These are phyloP conservation scores for Linanthus parryae DNA, from an alignment of 148 eudicot genomes.

Conservation along the genomic window DNA sequence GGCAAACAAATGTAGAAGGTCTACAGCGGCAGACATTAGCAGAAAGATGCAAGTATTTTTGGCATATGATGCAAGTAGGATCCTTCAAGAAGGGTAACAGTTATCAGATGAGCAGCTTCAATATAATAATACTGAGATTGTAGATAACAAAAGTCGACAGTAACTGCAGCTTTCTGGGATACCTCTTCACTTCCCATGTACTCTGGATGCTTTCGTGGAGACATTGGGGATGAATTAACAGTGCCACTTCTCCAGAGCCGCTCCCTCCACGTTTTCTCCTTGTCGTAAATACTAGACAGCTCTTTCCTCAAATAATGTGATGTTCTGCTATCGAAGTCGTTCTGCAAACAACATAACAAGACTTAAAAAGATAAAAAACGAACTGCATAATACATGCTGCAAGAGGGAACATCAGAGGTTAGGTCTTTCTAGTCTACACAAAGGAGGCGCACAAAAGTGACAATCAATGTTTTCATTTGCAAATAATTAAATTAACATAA, in stretches of 20 bases:
- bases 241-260: conserved; percentile 89
- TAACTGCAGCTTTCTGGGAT: conserved; percentile 9
- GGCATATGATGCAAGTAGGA: conserved; percentile 91
- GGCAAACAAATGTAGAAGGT: conserved; percentile 73
- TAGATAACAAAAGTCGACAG: neutral
- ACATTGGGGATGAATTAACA: conserved; percentile 64
- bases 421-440: neutral
- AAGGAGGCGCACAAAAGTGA: no score
- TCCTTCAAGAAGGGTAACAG: conserved; percentile 51
- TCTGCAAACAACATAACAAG: conserved; percentile 40
- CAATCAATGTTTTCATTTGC: no score
- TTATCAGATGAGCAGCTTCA: conserved; percentile 8
- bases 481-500: no score
- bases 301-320: conserved; percentile 68
- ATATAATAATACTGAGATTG: conserved; percentile 4
- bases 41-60: conserved; percentile 83
- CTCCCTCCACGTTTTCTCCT: conserved; percentile 83
- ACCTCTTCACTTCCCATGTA: conserved; percentile 96
- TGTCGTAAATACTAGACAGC: conserved; percentile 55
- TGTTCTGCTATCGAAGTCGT: conserved; percentile 59
- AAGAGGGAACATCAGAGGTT: conserved; percentile 5
- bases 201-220: conserved; percentile 66
- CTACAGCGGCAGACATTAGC: conserved; percentile 93
- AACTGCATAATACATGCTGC: neutral
- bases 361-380: conserved; percentile 15